Evolutionary conservation across 2,329 filamentous ascomycete species (phyloP), one percentile per base, ranked within the genome.

Genomic region (Colletotrichum sp.): DNA sequence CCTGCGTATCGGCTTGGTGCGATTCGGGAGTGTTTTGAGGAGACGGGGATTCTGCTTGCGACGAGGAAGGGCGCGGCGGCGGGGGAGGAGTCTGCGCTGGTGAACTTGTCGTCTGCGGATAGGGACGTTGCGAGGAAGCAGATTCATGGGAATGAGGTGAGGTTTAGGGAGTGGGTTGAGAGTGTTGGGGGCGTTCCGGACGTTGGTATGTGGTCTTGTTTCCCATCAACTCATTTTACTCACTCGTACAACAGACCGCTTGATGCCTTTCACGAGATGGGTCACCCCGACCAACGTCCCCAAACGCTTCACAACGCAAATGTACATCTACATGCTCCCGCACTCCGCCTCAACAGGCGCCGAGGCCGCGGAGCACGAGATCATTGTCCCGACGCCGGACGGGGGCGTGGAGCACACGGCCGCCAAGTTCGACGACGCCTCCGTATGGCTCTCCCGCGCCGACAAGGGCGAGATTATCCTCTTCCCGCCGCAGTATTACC

Each of bases 321-420:
- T 98, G 96, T 99, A 98, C 85, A 84, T 98, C 13, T 98, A 98
- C 85, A 93, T 98, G 84, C 89, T 98, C 4, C 96, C 96, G 0
- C 85, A 93, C 13, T 83, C 85, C n/a, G 76, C 77, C 8, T 64
- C 78, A 8, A 81, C 79, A 36, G 80, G 77, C 79, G 85, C 78
- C 77, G 83, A 57, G 65, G 85, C 63, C 78, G 87, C 79, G 82
- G 87, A 79, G 81, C 86, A 79, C 77, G 90, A 90, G 81, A 91
- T 89, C 78, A 87, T 90, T 79, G 88, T 95, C 64, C 93, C 94
- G 34, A 90, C 91, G 4, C 93, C 96, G 3, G 95, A 96, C 80
- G 94, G 94, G 28, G 90, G 90, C 19, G 78, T 89, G 7, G 89
- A 91, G 78, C 89, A 91, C 76, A 96, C 95, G 1, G 93, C 95